These are phyloP conservation scores for Naematelia encephala DNA, from an alignment of 768 basidiomycete species.

Conservation along the genomic window DNA sequence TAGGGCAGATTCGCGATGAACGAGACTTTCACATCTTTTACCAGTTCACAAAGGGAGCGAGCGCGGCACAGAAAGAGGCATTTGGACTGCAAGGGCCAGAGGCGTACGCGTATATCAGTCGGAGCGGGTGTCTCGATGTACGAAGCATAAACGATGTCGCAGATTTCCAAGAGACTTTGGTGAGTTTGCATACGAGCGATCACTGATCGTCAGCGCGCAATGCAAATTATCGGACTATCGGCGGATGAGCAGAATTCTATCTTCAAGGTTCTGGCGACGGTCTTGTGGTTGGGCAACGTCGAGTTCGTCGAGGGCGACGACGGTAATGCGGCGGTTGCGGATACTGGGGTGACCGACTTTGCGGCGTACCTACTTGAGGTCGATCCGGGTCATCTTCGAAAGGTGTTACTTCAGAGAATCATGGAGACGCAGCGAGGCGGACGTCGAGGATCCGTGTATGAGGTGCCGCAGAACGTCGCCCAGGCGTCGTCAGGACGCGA, in stretches of 20 bases:
- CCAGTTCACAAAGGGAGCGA: conserved; percentile 95
- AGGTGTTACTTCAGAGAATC: conserved; percentile 76
- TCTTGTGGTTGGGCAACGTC: conserved; percentile 96
- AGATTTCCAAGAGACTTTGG: conserved; percentile 85
- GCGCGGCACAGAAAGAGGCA: conserved; percentile 81
- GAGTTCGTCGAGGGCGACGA: conserved; percentile 84
- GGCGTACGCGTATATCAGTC: conserved; percentile 86
- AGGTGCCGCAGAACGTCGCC: conserved; percentile 84
- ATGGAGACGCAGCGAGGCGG: conserved; percentile 93
- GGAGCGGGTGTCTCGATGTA: conserved; percentile 88
- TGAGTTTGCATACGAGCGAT: conserved; percentile 52
- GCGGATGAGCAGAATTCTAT: conserved; percentile 84
- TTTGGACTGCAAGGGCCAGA: conserved; percentile 96
- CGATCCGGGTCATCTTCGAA: conserved; percentile 73
- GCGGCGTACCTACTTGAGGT: conserved; percentile 90
- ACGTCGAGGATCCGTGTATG: conserved; percentile 82
- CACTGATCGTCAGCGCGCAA: conserved; percentile 65
- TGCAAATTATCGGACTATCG: conserved; percentile 86
- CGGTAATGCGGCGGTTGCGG: conserved; percentile 75
- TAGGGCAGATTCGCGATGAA: conserved; percentile 93
- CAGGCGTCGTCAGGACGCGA: conserved; percentile 86
- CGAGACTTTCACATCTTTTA: conserved; percentile 99
- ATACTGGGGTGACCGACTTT: conserved; percentile 88
- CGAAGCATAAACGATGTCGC: conserved; percentile 81
- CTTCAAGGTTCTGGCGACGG: conserved; percentile 82